Evolutionary conservation across 345 rosid species (phyloP).

Genomic region (Corchorus olitorius): DNA sequence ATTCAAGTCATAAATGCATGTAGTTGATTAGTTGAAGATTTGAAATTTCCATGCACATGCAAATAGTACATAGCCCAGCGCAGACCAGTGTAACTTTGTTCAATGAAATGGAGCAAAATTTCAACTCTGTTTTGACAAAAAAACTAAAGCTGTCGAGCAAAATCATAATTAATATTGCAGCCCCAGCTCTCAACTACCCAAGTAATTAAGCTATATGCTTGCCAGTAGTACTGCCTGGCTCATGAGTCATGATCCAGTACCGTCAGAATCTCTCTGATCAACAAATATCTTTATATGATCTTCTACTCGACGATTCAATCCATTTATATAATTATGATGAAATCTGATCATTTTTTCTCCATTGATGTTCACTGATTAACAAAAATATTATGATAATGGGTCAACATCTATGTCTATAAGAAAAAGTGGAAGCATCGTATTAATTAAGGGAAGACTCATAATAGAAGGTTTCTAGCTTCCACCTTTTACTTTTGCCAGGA

Average conservation of each 20-base stretch:
- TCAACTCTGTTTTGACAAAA: constrained; percentile 23
- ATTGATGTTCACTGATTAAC: background rate
- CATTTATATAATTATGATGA: too few relatives aligned
- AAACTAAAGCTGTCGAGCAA: constrained; percentile 16
- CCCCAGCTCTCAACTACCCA: constrained; percentile 26
- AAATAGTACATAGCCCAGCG: background rate
- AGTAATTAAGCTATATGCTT: background rate
- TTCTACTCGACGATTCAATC: background rate
- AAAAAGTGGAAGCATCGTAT: background rate
- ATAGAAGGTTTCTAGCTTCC: background rate
- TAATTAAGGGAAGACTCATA: constrained; percentile 2
- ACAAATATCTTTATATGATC: background rate
- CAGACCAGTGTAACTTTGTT: background rate
- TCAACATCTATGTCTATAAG: background rate
- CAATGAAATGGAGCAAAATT: constrained; percentile 15
- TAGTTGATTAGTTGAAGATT: constrained; percentile 13
- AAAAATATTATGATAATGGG: background rate
- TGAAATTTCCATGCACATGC: background rate
- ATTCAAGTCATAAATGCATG: constrained; percentile 23
- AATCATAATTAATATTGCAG: constrained; percentile 15
- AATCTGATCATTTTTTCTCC: background rate
- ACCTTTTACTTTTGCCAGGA: background rate
- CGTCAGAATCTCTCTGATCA: background rate
- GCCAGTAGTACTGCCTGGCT: background rate
- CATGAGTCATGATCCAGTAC: constrained; percentile 12